Evolutionary conservation across 1,284 basidiomycete species (phyloP), one percentile per base, ranked within the genome.

Genomic region (Fomes fomentarius): DNA sequence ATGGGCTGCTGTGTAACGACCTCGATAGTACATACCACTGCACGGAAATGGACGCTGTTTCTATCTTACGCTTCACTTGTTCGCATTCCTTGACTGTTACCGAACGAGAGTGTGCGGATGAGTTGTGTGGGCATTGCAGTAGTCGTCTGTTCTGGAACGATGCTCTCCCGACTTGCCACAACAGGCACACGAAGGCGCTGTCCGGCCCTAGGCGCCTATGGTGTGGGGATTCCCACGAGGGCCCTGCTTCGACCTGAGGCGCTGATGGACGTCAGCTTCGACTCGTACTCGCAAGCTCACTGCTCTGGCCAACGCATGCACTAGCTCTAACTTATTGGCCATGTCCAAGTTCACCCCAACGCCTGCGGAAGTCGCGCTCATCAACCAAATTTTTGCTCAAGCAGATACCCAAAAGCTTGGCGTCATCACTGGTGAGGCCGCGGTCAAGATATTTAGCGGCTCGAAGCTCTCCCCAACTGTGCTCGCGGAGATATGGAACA

Each of bases 401-500:
- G 81, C 79, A 17, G 91, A 93, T 73, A 72, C 87, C 5, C 81
- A 89, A 73, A 88, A 92, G 75, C 79, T 88, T 48, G 92, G 91
- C 21, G 82, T 93, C 56, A 76, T 96, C 66, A 91, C 90, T 17
- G 93, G 93, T 63, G 90, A 93, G 56, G 85, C 89, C 62, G 94
- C 93, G 35, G 86, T 95, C 69, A 84, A 83, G 66, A 76, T 94
- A 52, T 91, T 96, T 65, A 78, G 83, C 55, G 87, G 91, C 50
- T 87, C 93, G 41, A 89, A 89, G 64, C 82, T 96, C 51, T 74
- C 84, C 26, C 85, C 92, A 8, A 75, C 80, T n/a, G 79, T 83
- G 31, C 86, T 99, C 54, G 94, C 95, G 38, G 91, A 97, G 76
- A 89, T 99, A 64, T 99, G 97, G 96, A 83, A 80, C 50, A 75